A percentile compares a stretch with the other conserved stretches of the same genome.
These are phyloP conservation scores for Trichothecium roseum DNA, from an alignment of 2,329 filamentous ascomycete species.

Conservation along the genomic window DNA sequence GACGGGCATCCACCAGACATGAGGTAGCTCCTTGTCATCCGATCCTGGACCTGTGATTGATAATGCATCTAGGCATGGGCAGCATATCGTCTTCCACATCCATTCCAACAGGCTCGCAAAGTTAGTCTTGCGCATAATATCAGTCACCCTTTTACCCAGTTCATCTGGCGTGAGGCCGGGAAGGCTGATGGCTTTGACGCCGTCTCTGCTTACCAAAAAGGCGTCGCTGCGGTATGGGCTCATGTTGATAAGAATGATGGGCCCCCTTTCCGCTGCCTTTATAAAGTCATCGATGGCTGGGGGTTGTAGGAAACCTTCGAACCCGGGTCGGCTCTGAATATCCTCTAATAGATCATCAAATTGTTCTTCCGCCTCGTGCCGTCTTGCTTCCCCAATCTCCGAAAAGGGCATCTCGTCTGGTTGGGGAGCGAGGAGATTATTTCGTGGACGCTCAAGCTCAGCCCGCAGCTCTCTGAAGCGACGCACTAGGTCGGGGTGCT, in stretches of 20 bases:
- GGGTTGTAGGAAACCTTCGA: constrained; percentile 14
- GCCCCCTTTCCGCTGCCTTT: constrained; percentile 11
- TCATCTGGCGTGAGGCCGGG: constrained; percentile 5
- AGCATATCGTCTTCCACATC: constrained; percentile 17
- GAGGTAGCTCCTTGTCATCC: constrained; percentile 13
- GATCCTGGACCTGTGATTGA: constrained; percentile 9
- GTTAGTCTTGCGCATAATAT: too few species aligned
- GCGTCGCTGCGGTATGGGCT: constrained; percentile 18
- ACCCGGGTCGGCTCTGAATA: constrained; percentile 10
- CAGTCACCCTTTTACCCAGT: constrained; percentile 3
- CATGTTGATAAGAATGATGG: constrained; percentile 19
- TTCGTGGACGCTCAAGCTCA: too few species aligned
- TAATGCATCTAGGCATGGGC: constrained; percentile 15
- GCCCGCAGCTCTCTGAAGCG: too few species aligned
- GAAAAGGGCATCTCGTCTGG: too few species aligned
- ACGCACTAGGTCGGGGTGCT: too few species aligned
- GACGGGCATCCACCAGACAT: constrained; percentile 23
- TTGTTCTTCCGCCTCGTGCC: neutral
- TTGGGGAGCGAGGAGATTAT: too few species aligned
- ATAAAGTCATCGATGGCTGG: constrained; percentile 10
- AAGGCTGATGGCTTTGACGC: constrained; percentile 10
- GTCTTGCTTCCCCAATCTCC: neutral
- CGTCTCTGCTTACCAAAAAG: constrained; percentile 12
- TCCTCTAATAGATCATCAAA: constrained; percentile 2
- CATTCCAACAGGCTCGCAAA: too few species aligned